Percentiles rank a stretch among this genome's conserved stretches.
Conservation (phyloP, 164 flowering plant species). For the Vitis vinifera region ASM3070453v1 NC_081808.1:16990001-16990500, state of each 20-base stretch:
- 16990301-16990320: conserved; percentile 30
- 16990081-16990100: too few species aligned
- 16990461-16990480: conserved; percentile 2
- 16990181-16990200: too few species aligned
- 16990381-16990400: conserved; percentile 5
- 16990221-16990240: too few species aligned
- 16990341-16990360: conserved; percentile 15
- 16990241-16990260: conserved; percentile 22
- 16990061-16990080: too few species aligned
- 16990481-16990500: conserved; percentile 31
- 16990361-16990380: conserved; percentile 6
- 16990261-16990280: conserved; percentile 37
- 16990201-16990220: too few species aligned
- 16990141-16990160: too few species aligned
- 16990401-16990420: not conserved
- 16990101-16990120: too few species aligned
- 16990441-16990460: not conserved
- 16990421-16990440: conserved; percentile 6
- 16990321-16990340: conserved; percentile 15
- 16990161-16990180: too few species aligned
- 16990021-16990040: too few species aligned
- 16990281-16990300: conserved; percentile 1
- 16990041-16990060: too few species aligned
- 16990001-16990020: too few species aligned
- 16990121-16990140: too few species aligned